These are phyloP conservation scores for Dioscorea alata DNA, from an alignment of 106 monocot genomes.

Conservation along the genomic window DNA sequence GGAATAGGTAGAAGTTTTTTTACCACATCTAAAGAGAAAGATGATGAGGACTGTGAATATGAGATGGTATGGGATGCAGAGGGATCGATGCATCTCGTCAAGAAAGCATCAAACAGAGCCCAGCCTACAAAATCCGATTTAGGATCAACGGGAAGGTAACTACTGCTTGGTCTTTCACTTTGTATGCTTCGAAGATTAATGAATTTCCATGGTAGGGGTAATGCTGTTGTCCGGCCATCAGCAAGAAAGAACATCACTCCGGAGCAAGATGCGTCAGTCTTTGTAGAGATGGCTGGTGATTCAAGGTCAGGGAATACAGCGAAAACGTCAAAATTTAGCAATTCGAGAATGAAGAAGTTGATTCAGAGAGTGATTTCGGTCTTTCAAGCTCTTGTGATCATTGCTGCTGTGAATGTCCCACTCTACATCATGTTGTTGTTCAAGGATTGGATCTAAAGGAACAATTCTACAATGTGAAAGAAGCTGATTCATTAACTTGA, in stretches of 20 bases:
- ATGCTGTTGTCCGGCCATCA: slow-evolving; percentile 43
- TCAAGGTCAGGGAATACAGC: slow-evolving; percentile 23
- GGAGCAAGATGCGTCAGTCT: slow-evolving; percentile 38
- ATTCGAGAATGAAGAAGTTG: slow-evolving; percentile 31
- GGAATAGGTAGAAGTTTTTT: slow-evolving; percentile 24
- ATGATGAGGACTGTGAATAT: slow-evolving; percentile 83
- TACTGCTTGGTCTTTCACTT: background rate
- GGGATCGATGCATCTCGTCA: slow-evolving; percentile 92
- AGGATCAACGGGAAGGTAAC: slow-evolving; percentile 51
- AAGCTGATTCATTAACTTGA: no score
- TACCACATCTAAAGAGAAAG: slow-evolving; percentile 55
- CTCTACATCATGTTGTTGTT: slow-evolving; percentile 94
- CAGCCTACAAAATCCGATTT: slow-evolving; percentile 27
- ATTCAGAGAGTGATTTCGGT: slow-evolving; percentile 55
- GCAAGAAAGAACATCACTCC: slow-evolving; percentile 41
- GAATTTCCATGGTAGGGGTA: slow-evolving; percentile 38
- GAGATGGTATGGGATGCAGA: slow-evolving; percentile 99
- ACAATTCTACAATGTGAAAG: no score
- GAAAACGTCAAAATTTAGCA: slow-evolving; percentile 26
- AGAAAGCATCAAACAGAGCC: slow-evolving; percentile 29
- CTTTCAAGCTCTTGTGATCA: slow-evolving; percentile 32
- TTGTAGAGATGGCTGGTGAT: slow-evolving; percentile 45
- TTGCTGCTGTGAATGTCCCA: slow-evolving; percentile 74
- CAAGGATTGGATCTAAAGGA: slow-evolving; percentile 72
- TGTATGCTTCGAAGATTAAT: background rate